Conservation (phyloP, 1,284 basidiomycete species). For the Schizopora paradoxa region DNA sequence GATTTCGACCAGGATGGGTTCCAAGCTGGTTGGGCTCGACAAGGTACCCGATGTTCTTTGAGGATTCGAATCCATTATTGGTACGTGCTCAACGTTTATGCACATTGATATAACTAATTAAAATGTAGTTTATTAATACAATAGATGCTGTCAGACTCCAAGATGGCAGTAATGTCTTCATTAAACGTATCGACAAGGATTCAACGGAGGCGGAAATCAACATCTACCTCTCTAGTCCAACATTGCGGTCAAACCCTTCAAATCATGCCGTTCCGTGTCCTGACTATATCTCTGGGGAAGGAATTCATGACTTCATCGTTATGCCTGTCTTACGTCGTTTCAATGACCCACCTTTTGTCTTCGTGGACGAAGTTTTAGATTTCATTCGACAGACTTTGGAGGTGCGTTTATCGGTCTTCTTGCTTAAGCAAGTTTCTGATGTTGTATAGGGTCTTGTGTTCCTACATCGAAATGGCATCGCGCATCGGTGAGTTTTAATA, state of each 20-base stretch:
- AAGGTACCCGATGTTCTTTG: background rate
- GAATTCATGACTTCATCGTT: conserved; percentile 1
- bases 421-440: background rate
- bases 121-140: background rate
- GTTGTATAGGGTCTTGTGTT: conserved; percentile 7
- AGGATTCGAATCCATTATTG: too few species aligned
- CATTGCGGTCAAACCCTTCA: too few species aligned
- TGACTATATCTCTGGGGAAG: background rate
- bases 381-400: conserved; percentile 11
- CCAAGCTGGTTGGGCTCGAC: background rate
- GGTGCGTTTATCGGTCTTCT: too few species aligned
- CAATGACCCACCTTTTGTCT: conserved; percentile 3
- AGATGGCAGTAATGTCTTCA: conserved; percentile 13
- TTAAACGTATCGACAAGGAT: background rate
- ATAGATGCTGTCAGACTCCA: conserved; percentile 4
- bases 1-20: conserved; percentile 2
- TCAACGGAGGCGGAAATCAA: background rate
- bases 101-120: too few species aligned
- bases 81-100: too few species aligned
- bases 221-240: background rate
- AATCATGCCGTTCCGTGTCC: too few species aligned
- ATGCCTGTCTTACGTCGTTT: conserved; percentile 6
- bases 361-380: conserved; percentile 8
- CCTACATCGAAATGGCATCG: conserved; percentile 4
- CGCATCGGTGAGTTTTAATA: conserved; percentile 2